Evolutionary conservation across 169 alveolate species (phyloP).

Genomic region (Toxoplasma gondii): DNA sequence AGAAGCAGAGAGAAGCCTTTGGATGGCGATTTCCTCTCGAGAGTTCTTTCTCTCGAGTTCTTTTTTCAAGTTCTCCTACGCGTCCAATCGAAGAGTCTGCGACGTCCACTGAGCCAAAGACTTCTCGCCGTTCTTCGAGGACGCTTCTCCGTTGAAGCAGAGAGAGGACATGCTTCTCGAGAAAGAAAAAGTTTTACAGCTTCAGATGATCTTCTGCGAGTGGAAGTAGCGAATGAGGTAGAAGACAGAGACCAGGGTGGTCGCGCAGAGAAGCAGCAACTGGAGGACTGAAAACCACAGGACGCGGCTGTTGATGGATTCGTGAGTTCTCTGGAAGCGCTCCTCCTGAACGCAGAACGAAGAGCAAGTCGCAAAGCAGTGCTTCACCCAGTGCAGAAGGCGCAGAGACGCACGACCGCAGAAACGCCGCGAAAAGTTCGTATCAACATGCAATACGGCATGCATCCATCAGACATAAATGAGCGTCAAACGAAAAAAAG

Average conservation of each 20-base stretch:
- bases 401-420: not conserved
- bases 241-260: constrained; percentile 53
- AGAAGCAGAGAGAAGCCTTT: too few species aligned
- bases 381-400: not conserved
- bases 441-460: not conserved
- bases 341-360: constrained; percentile 52
- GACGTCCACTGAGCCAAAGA: too few species aligned
- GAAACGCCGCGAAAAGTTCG: not conserved
- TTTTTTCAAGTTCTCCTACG: not conserved
- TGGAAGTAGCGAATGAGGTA: constrained; percentile 66
- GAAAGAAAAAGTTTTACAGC: not conserved
- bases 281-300: constrained; percentile 64
- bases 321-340: constrained; percentile 39
- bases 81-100: too few species aligned
- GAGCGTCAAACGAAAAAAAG: too few species aligned
- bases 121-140: too few species aligned
- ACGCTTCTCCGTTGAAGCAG: too few species aligned
- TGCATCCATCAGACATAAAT: too few species aligned
- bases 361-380: not conserved
- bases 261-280: constrained; percentile 49
- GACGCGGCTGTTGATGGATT: constrained; percentile 60
- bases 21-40: too few species aligned
- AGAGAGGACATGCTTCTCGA: not conserved
- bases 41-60: not conserved
- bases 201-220: constrained; percentile 57